Base-by-base conservation (phyloP, 345 rosid species). In the Xanthoceras sorbifolium region DNA sequence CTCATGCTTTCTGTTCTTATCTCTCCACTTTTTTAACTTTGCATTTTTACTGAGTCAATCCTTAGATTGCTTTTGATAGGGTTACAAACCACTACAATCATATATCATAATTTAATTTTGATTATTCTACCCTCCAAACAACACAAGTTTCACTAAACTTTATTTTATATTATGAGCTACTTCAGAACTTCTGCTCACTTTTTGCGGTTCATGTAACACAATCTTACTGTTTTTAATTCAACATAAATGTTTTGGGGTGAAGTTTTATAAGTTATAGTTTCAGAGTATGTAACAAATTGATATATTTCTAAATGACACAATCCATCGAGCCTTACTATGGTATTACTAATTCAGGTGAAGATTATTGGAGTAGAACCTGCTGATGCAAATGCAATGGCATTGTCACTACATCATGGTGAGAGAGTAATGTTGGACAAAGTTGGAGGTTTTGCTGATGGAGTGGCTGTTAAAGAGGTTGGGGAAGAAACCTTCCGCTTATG, bases 391-490 rank as follows among this genome's bases (percentile, higher is more conserved):
- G 94, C 99, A 20, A 93, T 96, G 99, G 99, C 99, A 1, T 84
- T 93, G 82, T 96, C 99, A 11, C 84, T 96, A 59, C 97, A 96
- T 85, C 91, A 90, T 81, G 97, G 94, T 40, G 92, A 96, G 81
- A 91, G 99, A 77, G 93, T 96, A 80, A 83, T 90, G 65, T 76
- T 96, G 85, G 91, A 90, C 83, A 84, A 93, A 74, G 98, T 93
- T 89, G 99, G 99, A 65, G 92, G 97, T 67, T 96, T 96, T 79
- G 99, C 98, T 31, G 99, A 96, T 85, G 99, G 99, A 78, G 99
- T 96, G 54, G 99, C 99, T 73, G 98, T 92, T 79, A 96, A 94
- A 88, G 97, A 85, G 79, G 98, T 96, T 78, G 99, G 99, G 6
- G 94, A 88, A 78, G 98, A 96, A 84, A 92, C 97, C 68, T 96